Evolutionary conservation across 2,329 filamentous ascomycete genomes (phyloP).

Genomic region (Calonectria crousiana): DNA sequence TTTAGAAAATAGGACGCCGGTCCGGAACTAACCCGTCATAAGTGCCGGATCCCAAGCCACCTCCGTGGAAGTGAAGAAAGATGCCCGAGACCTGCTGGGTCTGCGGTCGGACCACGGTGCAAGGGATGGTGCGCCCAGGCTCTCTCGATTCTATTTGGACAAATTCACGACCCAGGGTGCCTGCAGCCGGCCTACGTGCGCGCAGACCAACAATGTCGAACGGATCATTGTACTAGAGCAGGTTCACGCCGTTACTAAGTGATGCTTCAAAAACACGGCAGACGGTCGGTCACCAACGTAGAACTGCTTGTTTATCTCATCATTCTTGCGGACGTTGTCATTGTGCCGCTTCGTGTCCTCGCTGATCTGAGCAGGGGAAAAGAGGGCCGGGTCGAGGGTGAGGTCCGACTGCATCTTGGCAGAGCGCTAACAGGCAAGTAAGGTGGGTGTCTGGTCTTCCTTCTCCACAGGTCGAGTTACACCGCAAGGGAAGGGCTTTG

Average conservation of each 20-base stretch:
- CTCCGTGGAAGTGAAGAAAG: constrained; percentile 22
- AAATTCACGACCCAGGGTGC: not conserved
- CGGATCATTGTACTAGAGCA: not conserved
- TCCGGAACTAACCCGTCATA: constrained; percentile 5
- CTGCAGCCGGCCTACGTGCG: not conserved
- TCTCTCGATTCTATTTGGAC: constrained; percentile 8
- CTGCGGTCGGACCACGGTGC: constrained; percentile 3
- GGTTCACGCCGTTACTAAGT: not conserved
- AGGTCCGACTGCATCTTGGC: constrained; percentile 21
- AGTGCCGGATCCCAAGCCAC: constrained; percentile 7
- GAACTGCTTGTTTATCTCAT: constrained; percentile 1
- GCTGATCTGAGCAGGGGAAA: not conserved
- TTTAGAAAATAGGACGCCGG: not conserved
- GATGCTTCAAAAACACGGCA: not conserved
- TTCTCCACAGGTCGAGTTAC: not conserved
- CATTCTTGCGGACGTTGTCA: not conserved
- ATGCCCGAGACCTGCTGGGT: not conserved
- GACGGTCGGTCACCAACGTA: not conserved
- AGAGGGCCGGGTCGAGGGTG: constrained; percentile 4
- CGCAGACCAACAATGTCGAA: not conserved
- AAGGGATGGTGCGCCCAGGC: constrained; percentile 5
- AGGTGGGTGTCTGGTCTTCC: not conserved
- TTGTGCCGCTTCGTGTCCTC: constrained; percentile 2
- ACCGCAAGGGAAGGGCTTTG: not conserved
- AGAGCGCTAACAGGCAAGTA: not conserved